These are phyloP conservation scores for Sphaerobolus stellatus DNA, from an alignment of 1,284 basidiomycete species.

Conservation along the genomic window DNA sequence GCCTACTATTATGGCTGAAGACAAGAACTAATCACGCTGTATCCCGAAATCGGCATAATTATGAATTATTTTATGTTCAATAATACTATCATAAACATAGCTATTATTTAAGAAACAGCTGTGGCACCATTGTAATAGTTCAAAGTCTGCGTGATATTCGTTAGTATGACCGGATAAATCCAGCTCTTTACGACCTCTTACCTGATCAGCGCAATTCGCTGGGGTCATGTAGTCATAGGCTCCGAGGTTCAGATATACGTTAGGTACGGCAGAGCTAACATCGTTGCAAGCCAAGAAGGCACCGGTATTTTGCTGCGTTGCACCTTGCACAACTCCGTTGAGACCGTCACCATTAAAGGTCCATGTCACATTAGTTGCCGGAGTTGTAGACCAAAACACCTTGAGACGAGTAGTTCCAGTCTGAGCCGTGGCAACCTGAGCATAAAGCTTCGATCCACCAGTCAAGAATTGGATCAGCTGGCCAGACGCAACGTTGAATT, in stretches of 20 bases:
- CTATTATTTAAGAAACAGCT: slow-evolving; percentile 26
- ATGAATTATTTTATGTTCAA: too few relatives aligned
- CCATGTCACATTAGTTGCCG: slow-evolving; percentile 25
- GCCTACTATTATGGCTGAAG: slow-evolving; percentile 3
- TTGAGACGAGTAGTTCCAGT: slow-evolving; percentile 20
- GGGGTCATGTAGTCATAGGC: slow-evolving; percentile 57
- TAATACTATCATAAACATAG: too few relatives aligned
- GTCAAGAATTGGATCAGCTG: slow-evolving; percentile 51
- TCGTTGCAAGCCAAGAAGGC: slow-evolving; percentile 42
- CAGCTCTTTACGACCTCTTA: background rate
- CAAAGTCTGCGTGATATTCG: slow-evolving; percentile 38
- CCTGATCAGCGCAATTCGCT: slow-evolving; percentile 48
- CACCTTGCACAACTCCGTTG: slow-evolving; percentile 21
- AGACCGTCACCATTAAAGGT: slow-evolving; percentile 28
- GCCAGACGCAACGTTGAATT: slow-evolving; percentile 54
- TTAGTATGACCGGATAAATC: background rate
- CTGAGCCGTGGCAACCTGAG: slow-evolving; percentile 38
- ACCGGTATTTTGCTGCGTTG: slow-evolving; percentile 21
- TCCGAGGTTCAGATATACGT: slow-evolving; percentile 58
- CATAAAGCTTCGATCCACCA: slow-evolving; percentile 29
- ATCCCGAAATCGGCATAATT: too few relatives aligned
- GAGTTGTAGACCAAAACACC: slow-evolving; percentile 23
- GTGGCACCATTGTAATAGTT: slow-evolving; percentile 58
- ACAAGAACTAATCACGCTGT: too few relatives aligned
- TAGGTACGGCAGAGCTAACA: slow-evolving; percentile 47